Percentiles rank a stretch among this genome's conserved stretches.
These are phyloP conservation scores for Neofusicoccum sp. DNA, from an alignment of 2,329 filamentous ascomycete genomes.

Conservation along the genomic window DNA sequence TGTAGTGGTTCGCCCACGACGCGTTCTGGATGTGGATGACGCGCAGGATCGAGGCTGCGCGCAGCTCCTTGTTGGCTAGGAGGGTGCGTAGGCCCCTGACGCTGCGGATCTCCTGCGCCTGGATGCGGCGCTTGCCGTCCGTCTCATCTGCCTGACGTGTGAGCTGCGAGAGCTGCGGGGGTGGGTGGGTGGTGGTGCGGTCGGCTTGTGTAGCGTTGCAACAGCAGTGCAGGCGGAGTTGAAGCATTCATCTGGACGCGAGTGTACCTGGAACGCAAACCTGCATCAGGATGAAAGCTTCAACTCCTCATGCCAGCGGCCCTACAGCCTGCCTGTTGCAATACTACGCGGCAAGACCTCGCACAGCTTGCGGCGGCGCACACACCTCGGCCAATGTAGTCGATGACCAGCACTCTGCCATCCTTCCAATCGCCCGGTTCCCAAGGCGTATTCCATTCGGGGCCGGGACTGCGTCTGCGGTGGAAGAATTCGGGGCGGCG, in stretches of 20 bases:
- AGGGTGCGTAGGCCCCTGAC: constrained; percentile 45
- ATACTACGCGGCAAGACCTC: background rate
- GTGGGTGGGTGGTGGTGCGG: background rate
- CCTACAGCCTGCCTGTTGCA: background rate
- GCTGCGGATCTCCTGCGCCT: constrained; percentile 49
- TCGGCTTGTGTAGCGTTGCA: too few relatives aligned
- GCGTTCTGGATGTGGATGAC: constrained; percentile 56
- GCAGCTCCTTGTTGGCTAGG: constrained; percentile 40
- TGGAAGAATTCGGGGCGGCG: constrained; percentile 24
- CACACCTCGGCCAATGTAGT: constrained; percentile 42
- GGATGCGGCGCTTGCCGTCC: constrained; percentile 43
- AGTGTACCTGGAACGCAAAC: too few relatives aligned
- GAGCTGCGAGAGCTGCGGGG: background rate
- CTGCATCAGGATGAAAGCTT: too few relatives aligned
- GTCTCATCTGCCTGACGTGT: constrained; percentile 30
- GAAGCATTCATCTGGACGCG: too few relatives aligned
- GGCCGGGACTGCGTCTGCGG: constrained; percentile 34
- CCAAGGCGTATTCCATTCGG: constrained; percentile 33
- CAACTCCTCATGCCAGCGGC: too few relatives aligned
- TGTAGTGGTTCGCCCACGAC: constrained; percentile 49
- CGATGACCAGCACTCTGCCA: constrained; percentile 52
- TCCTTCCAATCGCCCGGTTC: constrained; percentile 32
- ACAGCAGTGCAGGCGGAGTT: too few relatives aligned
- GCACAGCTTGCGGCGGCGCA: background rate
- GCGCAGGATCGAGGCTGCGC: constrained; percentile 35